Conservation (phyloP, 2,329 filamentous ascomycete species). For the Aspergillus luchuensis region DNA sequence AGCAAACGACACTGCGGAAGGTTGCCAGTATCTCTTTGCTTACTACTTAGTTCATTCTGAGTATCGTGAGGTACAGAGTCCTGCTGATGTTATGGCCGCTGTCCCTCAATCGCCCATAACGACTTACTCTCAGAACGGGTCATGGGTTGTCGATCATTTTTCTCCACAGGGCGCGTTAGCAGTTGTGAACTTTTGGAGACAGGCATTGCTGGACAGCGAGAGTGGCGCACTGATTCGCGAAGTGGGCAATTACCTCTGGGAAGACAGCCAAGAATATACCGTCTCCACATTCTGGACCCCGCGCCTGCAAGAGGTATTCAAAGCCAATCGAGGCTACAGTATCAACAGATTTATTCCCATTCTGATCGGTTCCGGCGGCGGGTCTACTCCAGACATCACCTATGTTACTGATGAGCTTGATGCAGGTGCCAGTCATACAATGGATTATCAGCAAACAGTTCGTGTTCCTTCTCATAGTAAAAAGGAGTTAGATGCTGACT, state of each 20-base stretch:
- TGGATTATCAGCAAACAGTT: constrained; percentile 24
- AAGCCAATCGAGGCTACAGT: constrained; percentile 35
- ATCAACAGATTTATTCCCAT: constrained; percentile 36
- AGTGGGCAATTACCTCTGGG: constrained; percentile 19
- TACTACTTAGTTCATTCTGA: background rate
- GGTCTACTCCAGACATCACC: constrained; percentile 14
- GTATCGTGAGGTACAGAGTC: background rate
- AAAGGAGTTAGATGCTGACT: background rate
- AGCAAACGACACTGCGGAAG: background rate
- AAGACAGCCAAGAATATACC: constrained; percentile 36
- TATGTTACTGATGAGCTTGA: constrained; percentile 1
- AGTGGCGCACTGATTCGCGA: background rate
- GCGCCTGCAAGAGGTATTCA: constrained; percentile 32
- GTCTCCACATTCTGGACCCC: constrained; percentile 43
- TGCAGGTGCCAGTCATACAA: constrained; percentile 15
- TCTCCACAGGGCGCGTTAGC: background rate
- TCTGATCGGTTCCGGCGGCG: constrained; percentile 31
- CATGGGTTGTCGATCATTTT: constrained; percentile 9
- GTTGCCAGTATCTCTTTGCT: background rate
- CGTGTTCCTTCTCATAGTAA: background rate
- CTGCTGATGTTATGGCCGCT: background rate
- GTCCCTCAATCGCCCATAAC: background rate
- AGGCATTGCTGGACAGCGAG: constrained; percentile 1
- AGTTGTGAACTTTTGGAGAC: background rate
- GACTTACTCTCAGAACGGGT: background rate